These are phyloP conservation scores for Zygoascus hellenicus DNA, from an alignment of 1,139 yeast species.

Conservation along the genomic window DNA sequence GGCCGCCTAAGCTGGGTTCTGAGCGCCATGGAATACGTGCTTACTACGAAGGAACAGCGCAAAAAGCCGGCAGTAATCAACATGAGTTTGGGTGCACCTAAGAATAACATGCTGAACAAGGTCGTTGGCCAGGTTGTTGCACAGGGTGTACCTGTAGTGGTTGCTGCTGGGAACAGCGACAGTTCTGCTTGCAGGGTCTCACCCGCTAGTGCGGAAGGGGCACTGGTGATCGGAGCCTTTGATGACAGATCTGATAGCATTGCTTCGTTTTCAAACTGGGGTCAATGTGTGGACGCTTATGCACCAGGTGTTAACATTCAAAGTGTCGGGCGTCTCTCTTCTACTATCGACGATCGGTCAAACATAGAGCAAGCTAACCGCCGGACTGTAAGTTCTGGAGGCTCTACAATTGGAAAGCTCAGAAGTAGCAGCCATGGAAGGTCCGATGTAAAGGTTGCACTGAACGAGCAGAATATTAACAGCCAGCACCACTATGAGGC, in stretches of 20 bases:
- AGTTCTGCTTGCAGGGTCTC: constrained; percentile 71
- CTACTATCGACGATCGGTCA: too few relatives aligned
- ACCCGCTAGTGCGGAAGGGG: constrained; percentile 69
- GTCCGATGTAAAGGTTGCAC: neutral
- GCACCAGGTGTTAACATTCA: constrained; percentile 72
- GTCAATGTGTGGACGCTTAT: constrained; percentile 75
- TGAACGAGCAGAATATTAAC: constrained; percentile 6
- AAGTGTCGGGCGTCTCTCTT: constrained; percentile 32
- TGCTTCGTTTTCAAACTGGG: constrained; percentile 83
- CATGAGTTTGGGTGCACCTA: constrained; percentile 68
- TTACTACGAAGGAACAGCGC: constrained; percentile 31
- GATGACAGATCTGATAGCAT: constrained; percentile 64
- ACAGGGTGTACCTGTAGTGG: constrained; percentile 72
- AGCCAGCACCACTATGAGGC: constrained; percentile 14
- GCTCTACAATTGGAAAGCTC: too few relatives aligned
- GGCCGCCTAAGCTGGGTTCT: constrained; percentile 59
- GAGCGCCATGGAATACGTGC: constrained; percentile 66
- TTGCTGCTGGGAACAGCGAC: constrained; percentile 83
- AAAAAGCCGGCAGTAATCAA: constrained; percentile 63
- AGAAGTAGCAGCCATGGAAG: too few relatives aligned
- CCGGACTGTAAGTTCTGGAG: too few relatives aligned
- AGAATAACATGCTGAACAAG: constrained; percentile 57
- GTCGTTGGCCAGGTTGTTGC: constrained; percentile 68
- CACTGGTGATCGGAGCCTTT: constrained; percentile 81
- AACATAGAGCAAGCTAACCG: too few relatives aligned